Evolutionary conservation across 148 eudicot species (phyloP).

Genomic region (Gaultheria prostrata): DNA sequence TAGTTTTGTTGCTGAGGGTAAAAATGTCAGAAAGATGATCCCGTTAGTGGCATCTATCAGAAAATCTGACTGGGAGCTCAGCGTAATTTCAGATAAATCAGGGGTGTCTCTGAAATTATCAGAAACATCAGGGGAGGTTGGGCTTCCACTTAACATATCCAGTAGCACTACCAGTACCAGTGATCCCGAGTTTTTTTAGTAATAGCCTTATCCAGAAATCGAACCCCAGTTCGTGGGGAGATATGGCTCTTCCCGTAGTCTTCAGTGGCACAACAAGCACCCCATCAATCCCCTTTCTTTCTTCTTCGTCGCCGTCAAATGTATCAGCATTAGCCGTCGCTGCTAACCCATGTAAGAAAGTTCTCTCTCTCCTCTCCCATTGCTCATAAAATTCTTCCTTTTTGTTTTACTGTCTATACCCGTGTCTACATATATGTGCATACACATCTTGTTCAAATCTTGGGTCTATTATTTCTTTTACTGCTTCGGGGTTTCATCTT

Average conservation of each 20-base stretch:
- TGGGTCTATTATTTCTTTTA: neutral
- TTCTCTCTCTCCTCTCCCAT: neutral
- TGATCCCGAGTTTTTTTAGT: too few species aligned
- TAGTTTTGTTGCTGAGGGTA: too few species aligned
- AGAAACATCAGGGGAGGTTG: neutral
- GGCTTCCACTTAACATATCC: neutral
- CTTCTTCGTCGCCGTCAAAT: neutral
- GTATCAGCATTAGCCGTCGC: neutral
- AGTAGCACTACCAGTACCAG: too few species aligned
- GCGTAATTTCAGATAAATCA: too few species aligned
- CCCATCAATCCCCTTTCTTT: neutral
- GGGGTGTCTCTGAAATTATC: too few species aligned
- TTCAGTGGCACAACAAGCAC: neutral
- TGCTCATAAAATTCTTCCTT: neutral
- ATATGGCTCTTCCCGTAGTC: neutral
- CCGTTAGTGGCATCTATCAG: too few species aligned
- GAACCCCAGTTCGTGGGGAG: neutral
- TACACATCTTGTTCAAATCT: neutral
- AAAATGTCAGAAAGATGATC: too few species aligned
- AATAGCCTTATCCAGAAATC: conserved; percentile 3
- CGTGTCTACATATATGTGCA: neutral
- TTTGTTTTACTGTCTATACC: neutral
- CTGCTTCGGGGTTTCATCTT: too few species aligned
- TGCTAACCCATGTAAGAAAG: neutral
- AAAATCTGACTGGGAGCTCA: too few species aligned